Conservation (phyloP, 2,329 filamentous ascomycete genomes). For the Ampelomyces quisqualis region DNA sequence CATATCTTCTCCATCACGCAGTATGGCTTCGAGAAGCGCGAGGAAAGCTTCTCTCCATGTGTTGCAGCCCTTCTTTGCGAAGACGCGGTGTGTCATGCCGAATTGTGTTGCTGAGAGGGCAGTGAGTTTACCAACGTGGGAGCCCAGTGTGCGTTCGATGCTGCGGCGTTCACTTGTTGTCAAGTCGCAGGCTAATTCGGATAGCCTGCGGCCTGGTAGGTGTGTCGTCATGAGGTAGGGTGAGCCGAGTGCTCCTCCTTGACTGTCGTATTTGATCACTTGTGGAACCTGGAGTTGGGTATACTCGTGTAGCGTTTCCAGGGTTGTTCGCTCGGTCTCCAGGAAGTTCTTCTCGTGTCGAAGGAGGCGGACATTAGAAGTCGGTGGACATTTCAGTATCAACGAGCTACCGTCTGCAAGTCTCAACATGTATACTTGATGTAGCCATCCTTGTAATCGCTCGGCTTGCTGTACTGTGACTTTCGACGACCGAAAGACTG, state of each 20-base stretch:
- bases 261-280: slow-evolving; percentile 43
- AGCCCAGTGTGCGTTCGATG: slow-evolving; percentile 46
- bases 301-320: slow-evolving; percentile 42
- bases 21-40: slow-evolving; percentile 52
- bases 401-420: slow-evolving; percentile 44
- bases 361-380: slow-evolving; percentile 42
- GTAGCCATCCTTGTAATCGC: slow-evolving; percentile 38
- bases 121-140: slow-evolving; percentile 47
- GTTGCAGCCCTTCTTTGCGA: slow-evolving; percentile 47
- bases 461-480: slow-evolving; percentile 40
- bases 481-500: slow-evolving; percentile 35
- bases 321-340: slow-evolving; percentile 42
- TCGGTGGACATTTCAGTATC: slow-evolving; percentile 46
- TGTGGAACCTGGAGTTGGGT: slow-evolving; percentile 43
- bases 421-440: slow-evolving; percentile 47
- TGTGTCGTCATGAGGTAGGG: slow-evolving; percentile 40
- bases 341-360: slow-evolving; percentile 48
- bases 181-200: slow-evolving; percentile 34
- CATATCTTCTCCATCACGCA: slow-evolving; percentile 61
- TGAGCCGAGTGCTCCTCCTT: slow-evolving; percentile 29
- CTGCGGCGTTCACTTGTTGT: slow-evolving; percentile 37
- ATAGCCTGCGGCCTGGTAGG: slow-evolving; percentile 38
- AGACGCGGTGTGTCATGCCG: slow-evolving; percentile 53
- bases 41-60: slow-evolving; percentile 58
- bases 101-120: slow-evolving; percentile 52